Evolutionary conservation across 108 stramenopile genomes (phyloP).

Genomic region (Cyclotella distinguenda): DNA sequence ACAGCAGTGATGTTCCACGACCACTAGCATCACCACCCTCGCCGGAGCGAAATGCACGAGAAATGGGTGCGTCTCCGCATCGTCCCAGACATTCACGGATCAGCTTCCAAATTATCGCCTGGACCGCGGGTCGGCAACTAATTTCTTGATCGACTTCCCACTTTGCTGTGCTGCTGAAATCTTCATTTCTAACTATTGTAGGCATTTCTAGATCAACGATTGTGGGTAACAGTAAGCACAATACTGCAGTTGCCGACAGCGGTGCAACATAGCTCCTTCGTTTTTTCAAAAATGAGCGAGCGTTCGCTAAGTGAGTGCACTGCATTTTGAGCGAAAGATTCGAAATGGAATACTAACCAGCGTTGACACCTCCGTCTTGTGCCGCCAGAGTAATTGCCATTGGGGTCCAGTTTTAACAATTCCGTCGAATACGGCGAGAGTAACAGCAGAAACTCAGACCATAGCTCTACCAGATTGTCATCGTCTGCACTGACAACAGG

Average conservation of each 20-base stretch:
- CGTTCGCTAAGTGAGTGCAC: too few species aligned
- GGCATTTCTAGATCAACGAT: slow-evolving; percentile 46
- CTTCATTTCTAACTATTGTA: background rate
- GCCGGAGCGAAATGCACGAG: slow-evolving; percentile 3
- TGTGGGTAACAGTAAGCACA: slow-evolving; percentile 63
- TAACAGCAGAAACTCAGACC: slow-evolving; percentile 34
- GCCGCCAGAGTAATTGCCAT: background rate
- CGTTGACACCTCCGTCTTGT: slow-evolving; percentile 10
- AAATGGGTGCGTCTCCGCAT: slow-evolving; percentile 36
- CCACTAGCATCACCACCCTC: slow-evolving; percentile 13
- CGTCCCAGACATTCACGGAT: slow-evolving; percentile 54
- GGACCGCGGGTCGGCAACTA: slow-evolving; percentile 28
- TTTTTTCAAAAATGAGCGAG: too few species aligned
- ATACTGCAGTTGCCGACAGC: slow-evolving; percentile 50
- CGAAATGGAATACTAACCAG: slow-evolving; percentile 19
- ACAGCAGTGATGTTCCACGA: slow-evolving; percentile 24
- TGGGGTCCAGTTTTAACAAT: too few species aligned
- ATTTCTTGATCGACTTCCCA: background rate
- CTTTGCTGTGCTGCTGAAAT: background rate
- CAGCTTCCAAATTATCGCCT: slow-evolving; percentile 56
- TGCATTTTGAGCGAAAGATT: too few species aligned
- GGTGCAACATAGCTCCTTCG: slow-evolving; percentile 36
- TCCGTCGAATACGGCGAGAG: slow-evolving; percentile 28
- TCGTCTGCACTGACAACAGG: background rate
- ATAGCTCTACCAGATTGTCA: slow-evolving; percentile 15